phyloP scores from a whole-genome alignment of 2,329 filamentous ascomycete genomes.

The Aureobasidium sp. region DNA sequence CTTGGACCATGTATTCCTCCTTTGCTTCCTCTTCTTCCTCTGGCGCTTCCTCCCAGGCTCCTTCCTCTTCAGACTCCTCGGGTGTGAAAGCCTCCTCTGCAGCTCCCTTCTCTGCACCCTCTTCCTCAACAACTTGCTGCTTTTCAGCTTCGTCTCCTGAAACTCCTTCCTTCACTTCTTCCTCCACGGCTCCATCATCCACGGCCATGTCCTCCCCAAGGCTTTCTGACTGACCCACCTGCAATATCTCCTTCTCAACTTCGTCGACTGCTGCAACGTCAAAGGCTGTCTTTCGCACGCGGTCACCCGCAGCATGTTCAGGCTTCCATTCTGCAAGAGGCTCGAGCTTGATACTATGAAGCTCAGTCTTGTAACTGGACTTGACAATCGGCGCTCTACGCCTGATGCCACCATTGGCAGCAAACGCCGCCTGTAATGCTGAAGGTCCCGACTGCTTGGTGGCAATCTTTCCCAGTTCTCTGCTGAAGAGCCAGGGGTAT shows the following conservation, averaged over 20 bases:
- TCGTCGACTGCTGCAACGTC: neutral
- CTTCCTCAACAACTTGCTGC: neutral
- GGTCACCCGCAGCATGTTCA: neutral
- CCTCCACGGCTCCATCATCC: neutral
- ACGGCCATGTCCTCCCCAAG: neutral
- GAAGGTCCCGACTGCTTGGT: neutral
- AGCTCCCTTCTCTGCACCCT: neutral
- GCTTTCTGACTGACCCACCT: neutral
- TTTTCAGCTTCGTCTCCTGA: neutral
- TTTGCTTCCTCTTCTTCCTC: neutral
- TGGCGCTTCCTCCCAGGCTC: neutral
- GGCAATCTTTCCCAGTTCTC: constrained; percentile 62
- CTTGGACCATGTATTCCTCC: neutral
- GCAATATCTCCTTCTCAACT: neutral
- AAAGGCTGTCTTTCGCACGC: neutral
- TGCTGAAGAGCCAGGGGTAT: constrained; percentile 86
- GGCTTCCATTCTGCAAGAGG: neutral
- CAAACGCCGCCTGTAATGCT: neutral
- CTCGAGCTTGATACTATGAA: neutral
- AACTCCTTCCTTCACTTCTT: neutral
- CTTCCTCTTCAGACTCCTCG: neutral
- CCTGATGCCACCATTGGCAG: neutral
- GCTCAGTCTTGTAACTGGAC: neutral
- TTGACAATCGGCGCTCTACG: neutral
- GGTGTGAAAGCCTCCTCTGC: neutral